Evolutionary conservation across 495 filamentous ascomycete species (phyloP).

Genomic region (Penicillium longicatenatum): DNA sequence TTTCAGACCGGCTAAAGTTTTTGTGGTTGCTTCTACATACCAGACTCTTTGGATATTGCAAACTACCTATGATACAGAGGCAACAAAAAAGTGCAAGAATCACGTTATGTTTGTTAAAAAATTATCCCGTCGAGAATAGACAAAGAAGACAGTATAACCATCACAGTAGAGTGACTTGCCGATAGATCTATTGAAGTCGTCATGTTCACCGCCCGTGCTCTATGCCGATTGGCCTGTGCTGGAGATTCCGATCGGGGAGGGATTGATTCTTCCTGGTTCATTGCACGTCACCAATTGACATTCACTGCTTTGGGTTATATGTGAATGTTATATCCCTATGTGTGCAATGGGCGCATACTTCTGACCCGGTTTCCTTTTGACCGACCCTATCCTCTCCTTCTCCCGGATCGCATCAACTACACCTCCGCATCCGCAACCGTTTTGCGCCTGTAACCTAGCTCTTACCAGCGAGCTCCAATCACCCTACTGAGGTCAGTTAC

Average conservation of each 20-base stretch:
- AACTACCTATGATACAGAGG: too few relatives aligned
- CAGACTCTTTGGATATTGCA: too few relatives aligned
- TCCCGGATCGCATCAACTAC: constrained; percentile 13
- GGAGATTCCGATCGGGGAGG: constrained; percentile 10
- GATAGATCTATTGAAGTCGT: neutral
- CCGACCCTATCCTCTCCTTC: constrained; percentile 19
- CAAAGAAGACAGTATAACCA: too few relatives aligned
- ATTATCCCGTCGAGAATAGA: too few relatives aligned
- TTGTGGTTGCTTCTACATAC: too few relatives aligned
- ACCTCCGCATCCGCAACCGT: constrained; percentile 14
- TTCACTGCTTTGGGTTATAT: constrained; percentile 1
- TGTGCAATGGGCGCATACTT: constrained; percentile 21
- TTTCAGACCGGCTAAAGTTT: too few relatives aligned
- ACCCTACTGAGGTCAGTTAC: constrained; percentile 9
- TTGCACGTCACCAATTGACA: constrained; percentile 17
- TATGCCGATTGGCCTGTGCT: constrained; percentile 21
- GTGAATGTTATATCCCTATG: constrained; percentile 6
- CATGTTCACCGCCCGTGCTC: constrained; percentile 9
- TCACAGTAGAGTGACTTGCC: neutral
- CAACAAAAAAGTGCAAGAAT: too few relatives aligned
- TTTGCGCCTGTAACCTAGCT: constrained; percentile 19
- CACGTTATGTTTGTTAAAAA: too few relatives aligned
- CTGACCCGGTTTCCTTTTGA: constrained; percentile 18
- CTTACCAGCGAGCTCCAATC: constrained; percentile 3
- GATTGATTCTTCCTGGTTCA: constrained; percentile 12